Evolutionary conservation across 2,329 filamentous ascomycete genomes (phyloP).

Genomic region (Elsinoe arachidis): DNA sequence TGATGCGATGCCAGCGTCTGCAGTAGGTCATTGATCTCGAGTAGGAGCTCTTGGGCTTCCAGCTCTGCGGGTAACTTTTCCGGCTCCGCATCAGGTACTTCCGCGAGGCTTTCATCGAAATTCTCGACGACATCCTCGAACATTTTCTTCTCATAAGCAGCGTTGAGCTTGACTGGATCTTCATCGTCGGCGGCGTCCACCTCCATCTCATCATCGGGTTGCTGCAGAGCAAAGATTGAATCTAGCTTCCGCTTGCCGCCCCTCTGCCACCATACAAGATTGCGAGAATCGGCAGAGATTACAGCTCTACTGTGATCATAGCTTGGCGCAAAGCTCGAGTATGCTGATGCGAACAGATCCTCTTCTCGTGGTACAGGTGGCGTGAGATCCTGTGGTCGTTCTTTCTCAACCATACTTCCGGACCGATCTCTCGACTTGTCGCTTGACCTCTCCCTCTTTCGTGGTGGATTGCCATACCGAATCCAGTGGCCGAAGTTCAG

Average conservation of each 20-base stretch:
- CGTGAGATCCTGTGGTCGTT: conserved; percentile 22
- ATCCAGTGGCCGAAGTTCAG: conserved; percentile 60
- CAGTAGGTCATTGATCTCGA: conserved; percentile 66
- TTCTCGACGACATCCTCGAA: conserved; percentile 23
- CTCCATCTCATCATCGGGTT: not conserved
- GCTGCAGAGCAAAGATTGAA: not conserved
- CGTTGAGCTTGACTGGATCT: conserved; percentile 15
- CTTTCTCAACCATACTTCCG: conserved; percentile 9
- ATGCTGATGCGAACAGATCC: conserved; percentile 64
- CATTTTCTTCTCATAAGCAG: conserved; percentile 16
- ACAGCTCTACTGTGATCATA: conserved; percentile 65
- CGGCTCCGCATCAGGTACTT: conserved; percentile 15
- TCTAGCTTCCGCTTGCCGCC: conserved; percentile 36
- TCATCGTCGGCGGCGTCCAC: conserved; percentile 26
- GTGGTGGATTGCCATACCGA: conserved; percentile 42
- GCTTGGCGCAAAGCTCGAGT: conserved; percentile 70
- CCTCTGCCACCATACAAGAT: conserved; percentile 68
- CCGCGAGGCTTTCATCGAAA: conserved; percentile 17
- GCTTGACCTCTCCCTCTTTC: conserved; percentile 40
- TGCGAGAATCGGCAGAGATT: conserved; percentile 57
- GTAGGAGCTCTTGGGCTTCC: conserved; percentile 44
- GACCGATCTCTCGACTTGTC: conserved; percentile 35
- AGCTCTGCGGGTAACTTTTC: conserved; percentile 26
- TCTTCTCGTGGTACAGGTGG: conserved; percentile 50
- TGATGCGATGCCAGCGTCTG: conserved; percentile 71